Percentiles rank a stretch among this genome's conserved stretches.
These are phyloP conservation scores for Botrytis fragariae DNA, from an alignment of 2,329 filamentous ascomycete genomes.

Conservation along the genomic window DNA sequence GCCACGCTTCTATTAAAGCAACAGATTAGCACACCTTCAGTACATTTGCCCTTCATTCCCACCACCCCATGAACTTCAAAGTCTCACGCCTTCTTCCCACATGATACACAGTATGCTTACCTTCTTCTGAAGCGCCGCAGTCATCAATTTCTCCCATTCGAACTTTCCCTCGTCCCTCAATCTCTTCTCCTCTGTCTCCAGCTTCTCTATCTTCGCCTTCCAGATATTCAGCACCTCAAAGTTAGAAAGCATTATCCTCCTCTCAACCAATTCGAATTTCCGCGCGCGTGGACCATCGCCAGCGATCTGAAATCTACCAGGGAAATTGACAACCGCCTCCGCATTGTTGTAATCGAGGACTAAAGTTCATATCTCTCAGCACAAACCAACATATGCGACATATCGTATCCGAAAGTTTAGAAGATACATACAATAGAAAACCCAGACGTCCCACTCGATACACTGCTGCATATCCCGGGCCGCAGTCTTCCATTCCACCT, in stretches of 20 bases:
- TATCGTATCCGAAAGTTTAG: too few relatives aligned
- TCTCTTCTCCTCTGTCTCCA: background rate
- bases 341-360: background rate
- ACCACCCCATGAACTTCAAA: background rate
- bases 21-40: background rate
- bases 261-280: background rate
- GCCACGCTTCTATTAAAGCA: background rate
- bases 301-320: background rate
- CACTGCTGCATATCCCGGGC: background rate
- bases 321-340: background rate
- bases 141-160: background rate
- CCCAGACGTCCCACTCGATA: background rate
- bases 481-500: background rate
- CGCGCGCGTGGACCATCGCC: background rate
- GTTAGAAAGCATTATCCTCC: accelerated
- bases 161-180: background rate
- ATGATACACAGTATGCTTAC: background rate
- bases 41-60: background rate
- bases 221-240: background rate
- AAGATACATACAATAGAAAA: background rate
- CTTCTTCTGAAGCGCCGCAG: background rate
- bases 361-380: background rate
- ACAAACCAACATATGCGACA: too few relatives aligned
- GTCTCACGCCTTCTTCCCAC: background rate
- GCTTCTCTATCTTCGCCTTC: background rate